phyloP scores from a whole-genome alignment of 2,329 filamentous ascomycete species.

The Talaromyces sp. region DNA sequence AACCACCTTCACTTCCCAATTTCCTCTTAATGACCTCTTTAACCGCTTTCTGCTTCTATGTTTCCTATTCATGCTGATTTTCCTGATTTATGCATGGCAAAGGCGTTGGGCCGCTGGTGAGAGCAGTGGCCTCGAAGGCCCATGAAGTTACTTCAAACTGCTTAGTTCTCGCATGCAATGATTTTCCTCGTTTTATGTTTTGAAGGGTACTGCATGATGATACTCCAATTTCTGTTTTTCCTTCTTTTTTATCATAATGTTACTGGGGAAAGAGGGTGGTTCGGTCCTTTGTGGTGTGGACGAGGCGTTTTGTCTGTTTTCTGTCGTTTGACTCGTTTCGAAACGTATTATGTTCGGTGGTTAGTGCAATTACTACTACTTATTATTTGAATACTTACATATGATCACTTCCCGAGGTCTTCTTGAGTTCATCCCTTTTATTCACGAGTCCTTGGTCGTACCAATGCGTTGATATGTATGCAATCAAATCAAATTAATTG shows the following conservation, averaged over 20 bases:
- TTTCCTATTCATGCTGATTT: conserved; percentile 14
- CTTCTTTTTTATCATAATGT: background rate
- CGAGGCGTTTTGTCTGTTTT: background rate
- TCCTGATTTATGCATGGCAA: conserved; percentile 14
- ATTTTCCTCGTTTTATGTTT: background rate
- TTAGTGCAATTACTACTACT: background rate
- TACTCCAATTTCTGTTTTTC: conserved; percentile 3
- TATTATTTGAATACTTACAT: background rate
- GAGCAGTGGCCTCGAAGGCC: conserved; percentile 15
- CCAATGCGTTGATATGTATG: too few relatives aligned
- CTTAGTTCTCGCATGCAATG: background rate
- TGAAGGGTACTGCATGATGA: conserved; percentile 4
- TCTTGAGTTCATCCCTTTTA: too few relatives aligned
- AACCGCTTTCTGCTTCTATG: conserved; percentile 13
- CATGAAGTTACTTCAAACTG: conserved; percentile 11
- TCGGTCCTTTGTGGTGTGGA: background rate
- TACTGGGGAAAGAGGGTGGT: background rate
- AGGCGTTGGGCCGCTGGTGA: conserved; percentile 15
- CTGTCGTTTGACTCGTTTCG: background rate
- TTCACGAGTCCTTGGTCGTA: too few relatives aligned
- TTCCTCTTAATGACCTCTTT: background rate
- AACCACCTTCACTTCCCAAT: conserved; percentile 14
- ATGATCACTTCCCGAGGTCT: too few relatives aligned
- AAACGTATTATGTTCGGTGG: background rate
- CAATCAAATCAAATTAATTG: too few relatives aligned